Evolutionary conservation across 2,329 filamentous ascomycete species (phyloP).

Genomic region (Cercospora sojina): DNA sequence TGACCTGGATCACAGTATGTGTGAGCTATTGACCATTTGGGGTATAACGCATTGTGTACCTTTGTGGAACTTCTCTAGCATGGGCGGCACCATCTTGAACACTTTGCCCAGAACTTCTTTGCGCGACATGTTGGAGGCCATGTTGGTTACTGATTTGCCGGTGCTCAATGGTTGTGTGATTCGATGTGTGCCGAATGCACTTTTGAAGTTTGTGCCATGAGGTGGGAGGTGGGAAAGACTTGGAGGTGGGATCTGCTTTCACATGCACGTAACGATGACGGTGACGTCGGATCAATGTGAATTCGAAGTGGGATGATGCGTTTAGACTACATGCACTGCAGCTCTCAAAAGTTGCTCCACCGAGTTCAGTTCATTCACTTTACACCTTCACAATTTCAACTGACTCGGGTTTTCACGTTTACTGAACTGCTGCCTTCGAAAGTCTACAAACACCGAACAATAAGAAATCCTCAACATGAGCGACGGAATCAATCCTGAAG

Average conservation of each 20-base stretch:
- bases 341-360: not conserved
- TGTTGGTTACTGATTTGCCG: slow-evolving; percentile 26
- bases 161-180: not conserved
- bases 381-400: not conserved
- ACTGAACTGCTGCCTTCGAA: not conserved
- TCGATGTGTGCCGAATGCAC: not conserved
- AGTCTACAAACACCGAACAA: not conserved
- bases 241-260: not conserved
- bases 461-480: slow-evolving; percentile 31
- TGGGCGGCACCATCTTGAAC: slow-evolving; percentile 86
- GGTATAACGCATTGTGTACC: slow-evolving; percentile 52
- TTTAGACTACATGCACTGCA: not conserved
- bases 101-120: slow-evolving; percentile 76
- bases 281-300: slow-evolving; percentile 4
- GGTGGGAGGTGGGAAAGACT: not conserved
- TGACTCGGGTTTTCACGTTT: not conserved
- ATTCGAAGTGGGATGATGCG: not conserved
- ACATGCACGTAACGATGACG: slow-evolving; percentile 6
- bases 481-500: slow-evolving; percentile 40
- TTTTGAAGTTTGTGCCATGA: not conserved
- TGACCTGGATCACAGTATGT: slow-evolving; percentile 63
- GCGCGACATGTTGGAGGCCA: slow-evolving; percentile 58
- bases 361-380: not conserved
- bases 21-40: not conserved
- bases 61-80: slow-evolving; percentile 96